Evolutionary conservation across 345 rosid species (phyloP), one percentile per base, ranked within the genome.

Genomic region (Eucalyptus coolabah): DNA sequence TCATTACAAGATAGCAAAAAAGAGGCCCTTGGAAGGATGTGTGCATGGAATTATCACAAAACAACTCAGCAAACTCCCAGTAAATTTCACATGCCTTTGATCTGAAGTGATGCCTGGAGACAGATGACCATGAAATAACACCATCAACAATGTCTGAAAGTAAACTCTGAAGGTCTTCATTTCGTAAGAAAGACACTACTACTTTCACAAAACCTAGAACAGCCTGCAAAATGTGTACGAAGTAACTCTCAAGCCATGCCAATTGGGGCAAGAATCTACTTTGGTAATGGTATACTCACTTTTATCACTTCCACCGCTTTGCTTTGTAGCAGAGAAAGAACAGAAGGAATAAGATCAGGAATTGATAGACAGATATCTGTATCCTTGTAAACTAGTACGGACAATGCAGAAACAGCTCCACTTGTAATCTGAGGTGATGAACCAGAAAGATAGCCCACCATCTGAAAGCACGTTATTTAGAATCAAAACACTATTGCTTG

Each of bases 391-490:
- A 97, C 92, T 81, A 97, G 95, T 69, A 94, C 93, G 50, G 99
- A 98, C 91, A 98, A 91, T 50, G 98, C 99, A 91, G 98, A 95
- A 56, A 97, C 96, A 69, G 99, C 99, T 93, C 97, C 99, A 92
- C 99, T 97, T 89, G 93, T 97, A 90, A 97, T 96, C 69, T 96
- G 98, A 51, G 99, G 98, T 47, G 98, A 98, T 60, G 99, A 91
- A 88, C 99, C 98, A 87, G 98, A 95, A 44, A 96, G 96, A 93
- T 97, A 97, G 72, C 98, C 99, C 93, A 94, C 86, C 90, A 97
- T 94, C 99, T 98, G 69, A 67, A 19, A 90, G 21, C 51, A 32
- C 9, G 21, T 21, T 26, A 32, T 47, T 60, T 34, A 50, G 49
- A 51, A 47, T 50, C 42, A 72, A 24, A 50, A 88, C 32, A 63